A percentile compares a stretch with the other conserved stretches of the same genome.
Evolutionary conservation across 192 early-diverging fungal genomes (phyloP).

Genomic region (Allomyces javanicus): DNA sequence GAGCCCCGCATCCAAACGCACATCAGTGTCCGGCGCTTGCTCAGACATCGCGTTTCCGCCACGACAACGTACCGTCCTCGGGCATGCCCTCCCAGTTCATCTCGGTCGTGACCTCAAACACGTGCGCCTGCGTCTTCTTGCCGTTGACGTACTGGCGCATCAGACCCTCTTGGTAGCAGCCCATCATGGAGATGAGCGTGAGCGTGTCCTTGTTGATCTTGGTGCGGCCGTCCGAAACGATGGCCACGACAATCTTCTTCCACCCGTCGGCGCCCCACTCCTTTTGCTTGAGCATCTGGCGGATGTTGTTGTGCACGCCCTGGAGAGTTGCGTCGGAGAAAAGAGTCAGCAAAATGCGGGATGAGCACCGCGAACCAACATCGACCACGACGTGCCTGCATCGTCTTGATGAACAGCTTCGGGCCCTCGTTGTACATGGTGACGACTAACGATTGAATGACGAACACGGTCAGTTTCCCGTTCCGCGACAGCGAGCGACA

Average conservation of each 20-base stretch:
- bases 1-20: conserved; percentile 6
- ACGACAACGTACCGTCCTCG: conserved; percentile 2
- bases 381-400: conserved; percentile 7
- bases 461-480: too few relatives aligned
- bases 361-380: too few relatives aligned
- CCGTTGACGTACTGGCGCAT: conserved; percentile 34
- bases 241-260: conserved; percentile 49
- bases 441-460: conserved; percentile 15
- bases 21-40: too few relatives aligned
- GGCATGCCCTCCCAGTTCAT: conserved; percentile 6
- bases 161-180: conserved; percentile 62
- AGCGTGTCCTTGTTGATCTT: conserved; percentile 52
- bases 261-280: conserved; percentile 42
- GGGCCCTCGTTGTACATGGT: conserved; percentile 61
- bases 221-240: conserved; percentile 48
- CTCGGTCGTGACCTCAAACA: conserved; percentile 85
- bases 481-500: too few relatives aligned
- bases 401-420: conserved; percentile 35
- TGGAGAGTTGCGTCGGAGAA: too few relatives aligned
- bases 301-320: conserved; percentile 44
- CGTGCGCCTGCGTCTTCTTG: conserved; percentile 51
- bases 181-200: conserved; percentile 52
- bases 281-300: conserved; percentile 32
- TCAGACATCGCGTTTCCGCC: background rate
- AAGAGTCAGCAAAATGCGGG: too few relatives aligned